Conservation (phyloP, 2,329 filamentous ascomycete species). For the Ilyonectria sp. region DNA sequence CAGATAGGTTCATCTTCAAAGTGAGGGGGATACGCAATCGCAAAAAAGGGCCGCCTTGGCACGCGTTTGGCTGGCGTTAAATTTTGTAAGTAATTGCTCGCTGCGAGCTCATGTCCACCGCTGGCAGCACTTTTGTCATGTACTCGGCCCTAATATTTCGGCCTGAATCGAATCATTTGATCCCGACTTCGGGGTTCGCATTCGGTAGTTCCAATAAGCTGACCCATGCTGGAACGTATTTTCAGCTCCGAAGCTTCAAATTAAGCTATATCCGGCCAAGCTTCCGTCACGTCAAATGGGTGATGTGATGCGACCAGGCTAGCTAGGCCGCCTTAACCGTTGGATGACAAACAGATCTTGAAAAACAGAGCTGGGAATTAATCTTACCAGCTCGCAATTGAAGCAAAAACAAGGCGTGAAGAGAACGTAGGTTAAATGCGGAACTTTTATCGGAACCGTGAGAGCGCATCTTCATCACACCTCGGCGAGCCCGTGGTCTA, state of each 20-base stretch:
- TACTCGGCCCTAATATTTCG: background rate
- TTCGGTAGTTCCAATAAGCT: background rate
- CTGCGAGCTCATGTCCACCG: no score
- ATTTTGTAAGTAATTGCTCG: background rate
- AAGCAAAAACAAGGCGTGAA: background rate
- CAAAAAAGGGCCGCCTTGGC: background rate
- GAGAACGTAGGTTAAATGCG: background rate
- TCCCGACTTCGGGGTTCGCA: background rate
- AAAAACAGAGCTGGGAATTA: background rate
- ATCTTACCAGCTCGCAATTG: background rate
- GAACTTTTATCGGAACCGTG: background rate
- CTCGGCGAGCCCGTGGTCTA: no score
- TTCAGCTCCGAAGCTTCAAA: background rate
- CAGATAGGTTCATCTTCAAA: background rate
- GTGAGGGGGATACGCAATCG: constrained; percentile 11
- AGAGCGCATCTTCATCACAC: no score
- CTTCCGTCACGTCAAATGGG: background rate
- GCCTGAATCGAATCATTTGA: background rate
- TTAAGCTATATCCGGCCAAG: background rate
- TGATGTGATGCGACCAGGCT: background rate
- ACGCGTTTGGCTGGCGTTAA: background rate
- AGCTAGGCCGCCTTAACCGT: no score
- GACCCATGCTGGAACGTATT: background rate
- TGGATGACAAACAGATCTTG: background rate
- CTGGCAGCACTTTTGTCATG: background rate